Evolutionary conservation across 2,329 filamentous ascomycete genomes (phyloP).

Genomic region (Bipolaris bicolor): DNA sequence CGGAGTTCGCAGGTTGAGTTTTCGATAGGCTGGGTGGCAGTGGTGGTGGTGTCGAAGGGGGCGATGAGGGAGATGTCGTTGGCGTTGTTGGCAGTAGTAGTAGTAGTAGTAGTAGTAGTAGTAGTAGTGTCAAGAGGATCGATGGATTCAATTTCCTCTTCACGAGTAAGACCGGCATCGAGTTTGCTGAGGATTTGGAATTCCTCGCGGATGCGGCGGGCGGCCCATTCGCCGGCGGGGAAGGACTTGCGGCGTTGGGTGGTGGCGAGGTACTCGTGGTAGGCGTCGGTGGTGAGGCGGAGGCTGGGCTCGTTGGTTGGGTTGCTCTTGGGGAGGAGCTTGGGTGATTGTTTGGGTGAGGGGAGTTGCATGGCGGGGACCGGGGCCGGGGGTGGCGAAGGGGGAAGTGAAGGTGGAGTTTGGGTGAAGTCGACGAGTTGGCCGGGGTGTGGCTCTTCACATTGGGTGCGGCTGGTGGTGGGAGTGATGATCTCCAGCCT

Average conservation of each 20-base stretch:
- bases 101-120: too few relatives aligned
- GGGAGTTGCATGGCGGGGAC: slow-evolving; percentile 1
- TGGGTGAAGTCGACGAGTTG: slow-evolving; percentile 18
- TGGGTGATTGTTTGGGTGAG: neutral
- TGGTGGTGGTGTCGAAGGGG: neutral
- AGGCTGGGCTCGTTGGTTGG: slow-evolving; percentile 6
- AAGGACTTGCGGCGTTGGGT: slow-evolving; percentile 18
- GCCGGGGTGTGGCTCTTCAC: slow-evolving; percentile 18
- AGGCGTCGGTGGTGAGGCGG: slow-evolving; percentile 5
- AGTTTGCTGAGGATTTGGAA: slow-evolving; percentile 9
- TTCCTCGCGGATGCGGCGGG: slow-evolving; percentile 4
- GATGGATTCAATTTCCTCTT: neutral
- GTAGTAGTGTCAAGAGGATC: neutral
- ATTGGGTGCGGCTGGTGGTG: neutral
- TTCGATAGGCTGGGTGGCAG: neutral
- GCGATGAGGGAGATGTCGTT: neutral
- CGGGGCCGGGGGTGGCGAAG: neutral
- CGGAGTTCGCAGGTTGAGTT: slow-evolving; percentile 2
- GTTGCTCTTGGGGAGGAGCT: neutral
- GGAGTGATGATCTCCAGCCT: neutral
- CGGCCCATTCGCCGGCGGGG: slow-evolving; percentile 8
- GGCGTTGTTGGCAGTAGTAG: neutral
- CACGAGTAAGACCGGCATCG: neutral
- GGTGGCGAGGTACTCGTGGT: slow-evolving; percentile 17
- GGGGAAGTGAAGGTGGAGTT: neutral